A percentile compares a stretch with the other conserved stretches of the same genome.
These are phyloP conservation scores for Calonectria pseudoturangicola DNA, from an alignment of 2,329 filamentous ascomycete species.

Conservation along the genomic window DNA sequence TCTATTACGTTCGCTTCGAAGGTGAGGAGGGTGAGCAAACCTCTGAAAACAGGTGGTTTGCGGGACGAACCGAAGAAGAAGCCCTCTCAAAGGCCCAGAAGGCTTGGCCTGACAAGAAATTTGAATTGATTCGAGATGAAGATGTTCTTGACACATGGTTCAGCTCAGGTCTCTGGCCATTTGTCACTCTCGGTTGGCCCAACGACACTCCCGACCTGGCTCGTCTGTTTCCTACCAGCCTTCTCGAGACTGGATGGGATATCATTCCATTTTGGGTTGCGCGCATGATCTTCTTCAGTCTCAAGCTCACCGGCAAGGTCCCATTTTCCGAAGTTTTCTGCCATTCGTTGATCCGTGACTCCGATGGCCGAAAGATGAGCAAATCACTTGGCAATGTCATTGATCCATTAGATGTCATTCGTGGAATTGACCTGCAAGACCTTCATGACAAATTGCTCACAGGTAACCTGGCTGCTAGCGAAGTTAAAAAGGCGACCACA, in stretches of 20 bases:
- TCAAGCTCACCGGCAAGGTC: conserved; percentile 91
- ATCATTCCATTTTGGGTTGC: conserved; percentile 92
- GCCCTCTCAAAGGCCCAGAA: conserved; percentile 84
- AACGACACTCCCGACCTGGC: conserved; percentile 84
- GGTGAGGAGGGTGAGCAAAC: conserved; percentile 75
- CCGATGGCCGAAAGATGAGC: conserved; percentile 96
- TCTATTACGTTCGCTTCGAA: conserved; percentile 89
- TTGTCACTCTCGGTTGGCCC: conserved; percentile 96
- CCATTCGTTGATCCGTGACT: conserved; percentile 84
- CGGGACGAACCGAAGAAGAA: conserved; percentile 86
- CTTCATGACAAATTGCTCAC: conserved; percentile 87
- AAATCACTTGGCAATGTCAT: conserved; percentile 97
- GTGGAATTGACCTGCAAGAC: conserved; percentile 85
- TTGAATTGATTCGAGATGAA: conserved; percentile 80
- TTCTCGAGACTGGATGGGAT: conserved; percentile 98
- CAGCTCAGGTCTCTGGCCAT: conserved; percentile 94
- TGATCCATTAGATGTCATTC: conserved; percentile 94
- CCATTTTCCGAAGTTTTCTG: conserved; percentile 98
- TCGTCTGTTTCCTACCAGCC: conserved; percentile 88
- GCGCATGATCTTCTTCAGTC: conserved; percentile 94
- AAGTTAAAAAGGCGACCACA: conserved; percentile 89
- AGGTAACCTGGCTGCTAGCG: conserved; percentile 89
- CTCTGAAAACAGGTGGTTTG: conserved; percentile 86
- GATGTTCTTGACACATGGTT: conserved; percentile 98
- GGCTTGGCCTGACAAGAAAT: conserved; percentile 87